phyloP scores from a whole-genome alignment of 768 basidiomycete species.

The Cystobasidium tubakii region DNA sequence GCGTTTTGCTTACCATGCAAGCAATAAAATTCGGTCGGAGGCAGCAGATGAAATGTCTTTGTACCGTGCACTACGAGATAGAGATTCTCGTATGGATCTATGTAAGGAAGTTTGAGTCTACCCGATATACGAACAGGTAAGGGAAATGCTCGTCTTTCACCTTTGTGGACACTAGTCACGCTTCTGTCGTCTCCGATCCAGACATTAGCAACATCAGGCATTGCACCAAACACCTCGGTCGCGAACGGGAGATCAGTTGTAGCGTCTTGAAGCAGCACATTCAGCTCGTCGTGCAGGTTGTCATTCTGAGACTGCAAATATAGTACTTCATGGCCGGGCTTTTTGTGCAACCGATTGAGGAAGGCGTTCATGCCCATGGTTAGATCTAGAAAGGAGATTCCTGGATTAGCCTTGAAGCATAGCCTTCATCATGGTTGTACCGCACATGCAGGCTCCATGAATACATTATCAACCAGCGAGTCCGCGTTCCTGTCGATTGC shows the following conservation, averaged over 20 bases:
- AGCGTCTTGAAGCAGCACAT: conserved; percentile 13
- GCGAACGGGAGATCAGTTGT: conserved; percentile 1
- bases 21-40: conserved; percentile 83
- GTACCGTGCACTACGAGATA: conserved; percentile 77
- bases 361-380: conserved; percentile 12
- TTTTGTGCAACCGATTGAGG: background rate
- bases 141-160: conserved; percentile 52
- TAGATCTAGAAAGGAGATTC: background rate
- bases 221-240: conserved; percentile 52
- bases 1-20: conserved; percentile 59
- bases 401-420: too few species aligned
- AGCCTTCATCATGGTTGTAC: too few species aligned
- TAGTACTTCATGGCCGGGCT: conserved; percentile 3
- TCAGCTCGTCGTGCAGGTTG: conserved; percentile 23
- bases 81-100: conserved; percentile 88
- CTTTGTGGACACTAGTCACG: conserved; percentile 78
- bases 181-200: conserved; percentile 80
- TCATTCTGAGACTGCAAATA: conserved; percentile 34
- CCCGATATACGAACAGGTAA: too few species aligned
- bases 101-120: too few species aligned
- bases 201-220: conserved; percentile 83
- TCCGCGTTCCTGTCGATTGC: conserved; percentile 22
- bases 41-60: conserved; percentile 78
- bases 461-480: conserved; percentile 5
- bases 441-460: conserved; percentile 27